A percentile compares a stretch with the other conserved stretches of the same genome.
Evolutionary conservation across 495 filamentous ascomycete genomes (phyloP).

Genomic region (Sporormia fimetaria): DNA sequence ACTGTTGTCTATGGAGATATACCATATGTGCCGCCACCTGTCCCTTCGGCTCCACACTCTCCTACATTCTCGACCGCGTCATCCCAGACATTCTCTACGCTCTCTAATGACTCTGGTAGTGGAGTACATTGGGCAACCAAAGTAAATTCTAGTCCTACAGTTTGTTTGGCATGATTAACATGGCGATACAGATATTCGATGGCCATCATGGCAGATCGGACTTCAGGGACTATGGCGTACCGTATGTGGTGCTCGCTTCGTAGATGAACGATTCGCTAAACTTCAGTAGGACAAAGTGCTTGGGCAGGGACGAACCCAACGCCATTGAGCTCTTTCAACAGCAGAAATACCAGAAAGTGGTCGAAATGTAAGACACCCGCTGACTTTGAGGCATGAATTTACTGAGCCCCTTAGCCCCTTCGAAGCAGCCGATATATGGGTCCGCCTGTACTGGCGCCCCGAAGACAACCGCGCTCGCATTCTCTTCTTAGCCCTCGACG

Average conservation of each 20-base stretch:
- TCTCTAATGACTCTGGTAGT: conserved; percentile 20
- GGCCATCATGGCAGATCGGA: conserved; percentile 33
- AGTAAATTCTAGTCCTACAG: conserved; percentile 1
- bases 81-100: conserved; percentile 21
- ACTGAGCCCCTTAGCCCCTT: conserved; percentile 27
- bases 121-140: conserved; percentile 43
- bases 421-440: conserved; percentile 40
- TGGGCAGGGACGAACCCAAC: conserved; percentile 35
- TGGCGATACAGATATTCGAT: conserved; percentile 40
- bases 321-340: conserved; percentile 33
- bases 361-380: conserved; percentile 37
- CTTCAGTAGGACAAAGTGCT: conserved; percentile 37
- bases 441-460: conserved; percentile 46
- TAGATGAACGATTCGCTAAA: not conserved
- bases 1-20: conserved; percentile 22
- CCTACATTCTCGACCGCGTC: conserved; percentile 27
- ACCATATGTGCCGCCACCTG: conserved; percentile 25
- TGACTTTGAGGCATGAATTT: not conserved
- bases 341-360: conserved; percentile 30
- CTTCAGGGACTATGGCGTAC: conserved; percentile 33
- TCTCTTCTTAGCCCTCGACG: conserved; percentile 40
- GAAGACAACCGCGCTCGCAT: conserved; percentile 47
- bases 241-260: conserved; percentile 30
- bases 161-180: conserved; percentile 3
- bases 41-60: conserved; percentile 26